Base-by-base conservation (phyloP, 2,329 filamentous ascomycete species). In the Knufia fluminis region DNA sequence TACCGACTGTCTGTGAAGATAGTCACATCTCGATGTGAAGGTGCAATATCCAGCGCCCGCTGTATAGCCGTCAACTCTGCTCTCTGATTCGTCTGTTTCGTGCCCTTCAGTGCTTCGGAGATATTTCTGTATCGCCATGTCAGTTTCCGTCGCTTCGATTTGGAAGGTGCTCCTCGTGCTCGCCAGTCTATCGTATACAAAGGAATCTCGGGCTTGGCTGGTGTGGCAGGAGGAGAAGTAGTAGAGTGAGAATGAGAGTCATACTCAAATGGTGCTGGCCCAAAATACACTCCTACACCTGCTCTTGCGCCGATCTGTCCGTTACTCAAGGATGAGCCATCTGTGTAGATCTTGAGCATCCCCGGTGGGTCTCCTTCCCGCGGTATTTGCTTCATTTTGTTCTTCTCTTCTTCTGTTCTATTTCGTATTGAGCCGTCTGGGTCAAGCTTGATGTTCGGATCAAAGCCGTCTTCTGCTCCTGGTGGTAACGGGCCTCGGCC, bases 1-100 rank as follows among this genome's bases (percentile, higher is more conserved):
- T 97, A 97, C 61, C 82, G 82, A 66, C 86, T 92, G 68, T 98
- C 92, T n/a, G 83, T 89, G 63, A 83, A 77, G 57, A 98, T 94
- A 50, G 82, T 76, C 10, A 94, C 77, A 52, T 80, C 73, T 50
- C 85, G 76, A 51, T 82, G 74, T 14, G 77, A 68, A 0, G 86
- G 82, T 1, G 83, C 80, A 40, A 83, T 78, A 61, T 96, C 81
- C 19, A 97, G 74, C 0, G 90, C 90, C 50, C 90, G 84, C 24
- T 86, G 73, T 54, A 97, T 84, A 6, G 89, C 92, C 20, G 86
- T 90, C 51, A 98, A 73, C 69, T 98, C 92, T n/a, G 91, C 92
- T 2, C 92, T 85, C 66, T 97, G 88, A 64, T 98, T 98, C 1
- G 92, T 97, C 68, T 97, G 92, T 8, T 75, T 73, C 14, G 76